phyloP scores from a whole-genome alignment of 1,284 basidiomycete species.

The Leccinum pachyderme region DNA sequence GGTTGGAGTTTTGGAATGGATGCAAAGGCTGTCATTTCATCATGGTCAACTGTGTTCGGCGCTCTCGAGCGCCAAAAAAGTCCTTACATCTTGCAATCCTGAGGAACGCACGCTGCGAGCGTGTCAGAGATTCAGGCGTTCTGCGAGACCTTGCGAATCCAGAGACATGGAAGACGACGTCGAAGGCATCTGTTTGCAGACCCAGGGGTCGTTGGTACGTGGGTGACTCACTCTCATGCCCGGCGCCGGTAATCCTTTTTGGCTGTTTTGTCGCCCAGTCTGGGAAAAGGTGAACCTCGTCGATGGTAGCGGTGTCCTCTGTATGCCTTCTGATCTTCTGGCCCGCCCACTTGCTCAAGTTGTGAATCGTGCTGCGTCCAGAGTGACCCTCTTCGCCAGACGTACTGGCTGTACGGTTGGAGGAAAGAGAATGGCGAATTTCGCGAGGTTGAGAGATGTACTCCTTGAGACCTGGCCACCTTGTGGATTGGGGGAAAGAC shows the following conservation, averaged over 20 bases:
- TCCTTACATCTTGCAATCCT: slow-evolving; percentile 69
- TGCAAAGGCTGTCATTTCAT: slow-evolving; percentile 50
- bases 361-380: slow-evolving; percentile 28
- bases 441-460: slow-evolving; percentile 41
- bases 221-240: slow-evolving; percentile 17
- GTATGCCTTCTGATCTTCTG: slow-evolving; percentile 38
- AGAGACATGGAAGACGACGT: slow-evolving; percentile 70
- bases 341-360: slow-evolving; percentile 49
- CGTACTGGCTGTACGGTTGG: slow-evolving; percentile 9
- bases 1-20: slow-evolving; percentile 53
- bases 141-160: slow-evolving; percentile 70
- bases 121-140: slow-evolving; percentile 59
- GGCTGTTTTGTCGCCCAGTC: slow-evolving; percentile 32
- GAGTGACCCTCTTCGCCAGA: slow-evolving; percentile 12
- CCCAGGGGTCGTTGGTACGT: not conserved
- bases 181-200: slow-evolving; percentile 46
- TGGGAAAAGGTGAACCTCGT: slow-evolving; percentile 37
- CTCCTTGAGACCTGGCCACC: slow-evolving; percentile 40
- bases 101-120: slow-evolving; percentile 75
- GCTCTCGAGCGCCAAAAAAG: not conserved
- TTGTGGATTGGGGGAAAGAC: slow-evolving; percentile 33
- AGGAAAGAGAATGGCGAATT: slow-evolving; percentile 20
- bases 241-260: slow-evolving; percentile 1
- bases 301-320: slow-evolving; percentile 22
- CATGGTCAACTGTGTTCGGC: slow-evolving; percentile 1